These are phyloP conservation scores for Dalbergia cultrata DNA, from an alignment of 306 rosid genomes.

Conservation along the genomic window DNA sequence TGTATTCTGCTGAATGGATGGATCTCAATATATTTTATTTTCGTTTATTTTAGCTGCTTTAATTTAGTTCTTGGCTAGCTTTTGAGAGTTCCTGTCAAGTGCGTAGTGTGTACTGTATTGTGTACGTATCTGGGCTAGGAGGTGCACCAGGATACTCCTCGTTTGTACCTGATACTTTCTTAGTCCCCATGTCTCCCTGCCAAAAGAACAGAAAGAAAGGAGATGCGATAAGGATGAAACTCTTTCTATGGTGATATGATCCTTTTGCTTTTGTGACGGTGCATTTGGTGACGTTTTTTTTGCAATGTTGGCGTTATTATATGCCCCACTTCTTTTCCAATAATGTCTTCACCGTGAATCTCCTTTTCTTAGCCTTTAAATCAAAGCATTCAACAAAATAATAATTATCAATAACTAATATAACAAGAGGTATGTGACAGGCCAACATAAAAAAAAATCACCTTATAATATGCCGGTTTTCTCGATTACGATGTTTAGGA, in stretches of 20 bases:
- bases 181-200: not conserved
- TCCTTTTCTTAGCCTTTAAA: no score
- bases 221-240: slow-evolving; percentile 31
- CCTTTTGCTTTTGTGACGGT: slow-evolving; percentile 21
- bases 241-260: not conserved
- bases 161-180: not conserved
- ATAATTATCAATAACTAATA: no score
- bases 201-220: not conserved
- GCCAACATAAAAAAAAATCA: no score
- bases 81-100: not conserved
- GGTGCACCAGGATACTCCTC: not conserved
- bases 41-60: not conserved
- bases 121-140: not conserved
- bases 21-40: no score
- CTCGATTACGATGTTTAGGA: not conserved
- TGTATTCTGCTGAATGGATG: not conserved
- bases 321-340: not conserved
- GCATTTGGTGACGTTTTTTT: not conserved
- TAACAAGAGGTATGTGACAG: no score
- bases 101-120: not conserved
- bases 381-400: no score
- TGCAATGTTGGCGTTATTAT: not conserved
- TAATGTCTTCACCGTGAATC: no score
- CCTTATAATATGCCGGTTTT: no score
- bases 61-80: not conserved